Base-by-base conservation (phyloP, 805 yeast species). In the Saturnispora mendoncae region DNA sequence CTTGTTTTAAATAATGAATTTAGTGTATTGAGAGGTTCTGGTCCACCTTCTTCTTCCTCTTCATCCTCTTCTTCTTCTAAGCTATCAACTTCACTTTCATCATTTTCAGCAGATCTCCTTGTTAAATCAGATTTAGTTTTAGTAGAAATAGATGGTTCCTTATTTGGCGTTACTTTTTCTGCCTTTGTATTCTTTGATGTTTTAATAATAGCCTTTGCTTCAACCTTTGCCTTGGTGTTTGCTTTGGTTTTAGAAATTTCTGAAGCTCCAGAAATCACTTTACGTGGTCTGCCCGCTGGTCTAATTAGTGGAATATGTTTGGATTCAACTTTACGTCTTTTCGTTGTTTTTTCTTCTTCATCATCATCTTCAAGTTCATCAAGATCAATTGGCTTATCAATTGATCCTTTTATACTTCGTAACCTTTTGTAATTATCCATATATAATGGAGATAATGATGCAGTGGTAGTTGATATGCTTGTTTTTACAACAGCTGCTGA, bases 301-400 rank as follows among this genome's bases (percentile, higher is more conserved):
- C n/a, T n/a, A n/a, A n/a, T n/a, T n/a, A n/a, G n/a, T n/a, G n/a
- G n/a, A n/a, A n/a, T n/a, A n/a, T n/a, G n/a, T n/a, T n/a, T n/a
- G n/a, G n/a, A n/a, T 19, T 32, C 35, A 8, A 19, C 4, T 32
- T 18, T 32, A 19, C 25, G 35, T 14, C n/a, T 13, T 32, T n/a
- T 20, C 9, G 6, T 32, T 13, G 8, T 15, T 20, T 32, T 14
- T 14, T 42, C 43, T 3, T 17, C 36, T 2, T 25, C 41, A 2
- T 37, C 41, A n/a, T 28, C 41, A 18, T 41, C 45, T 9, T 45
- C 45, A 10, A 45, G 27, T 20, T 48, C 53, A 44, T 40, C 43
- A 6, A 43, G 38, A 21, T 45, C 48, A 27, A 42, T 36, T 9
- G 48, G 46, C 6, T 32, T 25, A 9, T 37, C 21, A n/a, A 39